Conservation (phyloP, 371 early-diverging fungal species). For the Syncephalastrum contaminatum region DNA sequence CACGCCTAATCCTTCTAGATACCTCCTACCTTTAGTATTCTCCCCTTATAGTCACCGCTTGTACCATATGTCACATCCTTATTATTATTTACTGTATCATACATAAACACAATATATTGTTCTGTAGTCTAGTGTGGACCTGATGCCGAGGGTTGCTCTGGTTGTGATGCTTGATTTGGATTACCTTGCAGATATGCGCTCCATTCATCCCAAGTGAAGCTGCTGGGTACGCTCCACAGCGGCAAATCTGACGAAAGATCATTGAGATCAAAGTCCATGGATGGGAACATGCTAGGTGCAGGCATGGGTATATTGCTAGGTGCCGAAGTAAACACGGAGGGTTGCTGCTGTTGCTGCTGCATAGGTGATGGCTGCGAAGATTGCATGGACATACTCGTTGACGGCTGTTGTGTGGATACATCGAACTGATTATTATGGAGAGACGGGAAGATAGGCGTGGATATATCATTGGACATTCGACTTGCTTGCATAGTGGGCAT, state of each 20-base stretch:
- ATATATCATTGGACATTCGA: neutral
- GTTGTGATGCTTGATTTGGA: neutral
- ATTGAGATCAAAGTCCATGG: conserved; percentile 18
- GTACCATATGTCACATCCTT: too few relatives aligned
- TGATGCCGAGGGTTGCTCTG: too few relatives aligned
- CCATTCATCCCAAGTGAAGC: conserved; percentile 40
- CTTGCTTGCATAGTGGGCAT: neutral
- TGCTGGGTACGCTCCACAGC: conserved; percentile 33
- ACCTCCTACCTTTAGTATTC: too few relatives aligned
- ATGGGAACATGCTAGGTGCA: neutral
- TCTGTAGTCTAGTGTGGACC: too few relatives aligned
- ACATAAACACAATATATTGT: too few relatives aligned
- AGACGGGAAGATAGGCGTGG: neutral
- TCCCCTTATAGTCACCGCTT: too few relatives aligned
- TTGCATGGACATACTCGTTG: neutral
- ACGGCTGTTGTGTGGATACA: neutral
- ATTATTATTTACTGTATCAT: too few relatives aligned
- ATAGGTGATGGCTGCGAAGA: neutral
- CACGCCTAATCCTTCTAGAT: too few relatives aligned
- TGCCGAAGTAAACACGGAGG: neutral
- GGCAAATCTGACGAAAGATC: conserved; percentile 28
- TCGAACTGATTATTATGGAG: neutral
- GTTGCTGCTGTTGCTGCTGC: conserved; percentile 7
- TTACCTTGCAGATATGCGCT: conserved; percentile 21
- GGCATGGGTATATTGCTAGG: neutral